Evolutionary conservation across 306 rosid genomes (phyloP).

Genomic region (Malus orientalis): DNA sequence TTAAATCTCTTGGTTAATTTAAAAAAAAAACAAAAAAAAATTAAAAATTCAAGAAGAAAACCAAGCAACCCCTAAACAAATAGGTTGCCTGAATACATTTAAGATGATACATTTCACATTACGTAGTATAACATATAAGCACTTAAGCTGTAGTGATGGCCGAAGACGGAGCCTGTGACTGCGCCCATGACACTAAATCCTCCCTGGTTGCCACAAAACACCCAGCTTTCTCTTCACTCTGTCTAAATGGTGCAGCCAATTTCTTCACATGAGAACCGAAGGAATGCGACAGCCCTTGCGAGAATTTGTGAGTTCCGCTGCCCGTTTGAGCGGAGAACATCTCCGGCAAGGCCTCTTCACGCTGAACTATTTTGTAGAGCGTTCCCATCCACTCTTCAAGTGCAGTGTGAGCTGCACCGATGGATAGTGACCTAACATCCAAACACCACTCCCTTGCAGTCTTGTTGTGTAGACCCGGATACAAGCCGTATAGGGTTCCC

Average conservation of each 20-base stretch:
- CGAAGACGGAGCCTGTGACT: constrained; percentile 32
- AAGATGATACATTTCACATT: constrained; percentile 1
- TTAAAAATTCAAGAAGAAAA: no score
- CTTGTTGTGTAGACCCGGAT: constrained; percentile 82
- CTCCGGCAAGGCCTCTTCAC: constrained; percentile 53
- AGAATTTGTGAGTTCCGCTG: constrained; percentile 67
- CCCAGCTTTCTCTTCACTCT: constrained; percentile 63
- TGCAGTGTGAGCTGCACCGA: constrained; percentile 88
- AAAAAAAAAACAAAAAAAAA: no score
- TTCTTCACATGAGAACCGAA: constrained; percentile 70
- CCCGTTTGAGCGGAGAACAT: constrained; percentile 75
- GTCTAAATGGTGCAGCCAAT: constrained; percentile 68
- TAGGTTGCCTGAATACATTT: background rate
- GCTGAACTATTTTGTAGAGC: constrained; percentile 52
- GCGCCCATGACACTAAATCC: constrained; percentile 76
- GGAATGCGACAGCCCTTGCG: constrained; percentile 69
- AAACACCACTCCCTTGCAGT: constrained; percentile 61
- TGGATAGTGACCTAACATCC: constrained; percentile 74
- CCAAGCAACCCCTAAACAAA: no score
- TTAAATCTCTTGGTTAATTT: no score
- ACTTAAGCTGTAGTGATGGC: background rate
- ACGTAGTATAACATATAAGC: background rate
- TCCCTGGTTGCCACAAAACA: constrained; percentile 65
- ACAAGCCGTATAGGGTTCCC: constrained; percentile 77
- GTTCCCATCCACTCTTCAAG: constrained; percentile 94